These are phyloP conservation scores for Piper longum DNA, from an alignment of 164 flowering plant genomes.

Conservation along the genomic window DNA sequence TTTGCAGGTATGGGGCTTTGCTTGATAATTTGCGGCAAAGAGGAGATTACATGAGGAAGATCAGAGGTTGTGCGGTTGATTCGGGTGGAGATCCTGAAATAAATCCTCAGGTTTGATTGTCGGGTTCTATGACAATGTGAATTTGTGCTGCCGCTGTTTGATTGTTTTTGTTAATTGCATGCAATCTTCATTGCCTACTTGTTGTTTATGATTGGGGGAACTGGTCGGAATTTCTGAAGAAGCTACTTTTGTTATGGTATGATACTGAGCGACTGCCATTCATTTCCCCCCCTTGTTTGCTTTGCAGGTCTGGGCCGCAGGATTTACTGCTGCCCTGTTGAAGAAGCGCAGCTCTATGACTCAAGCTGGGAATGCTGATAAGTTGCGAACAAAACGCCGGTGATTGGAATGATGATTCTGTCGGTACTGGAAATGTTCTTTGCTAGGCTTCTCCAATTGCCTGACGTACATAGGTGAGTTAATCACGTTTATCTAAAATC, in stretches of 20 bases:
- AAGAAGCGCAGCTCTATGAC: conserved; percentile 57
- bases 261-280: too few species aligned
- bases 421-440: conserved; percentile 49
- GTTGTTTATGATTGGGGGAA: too few species aligned
- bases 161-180: not conserved
- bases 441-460: conserved; percentile 36
- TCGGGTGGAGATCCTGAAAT: conserved; percentile 68
- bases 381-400: conserved; percentile 18
- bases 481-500: too few species aligned
- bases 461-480: conserved; percentile 51
- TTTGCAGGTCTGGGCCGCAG: conserved; percentile 93
- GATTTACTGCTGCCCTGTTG: conserved; percentile 75
- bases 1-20: conserved; percentile 65
- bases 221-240: too few species aligned
- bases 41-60: conserved; percentile 40
- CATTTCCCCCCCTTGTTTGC: too few species aligned
- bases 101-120: conserved; percentile 49
- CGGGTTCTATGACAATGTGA: not conserved
- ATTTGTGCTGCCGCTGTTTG: not conserved
- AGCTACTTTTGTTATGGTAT: too few species aligned
- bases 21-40: conserved; percentile 36
- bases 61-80: conserved; percentile 81
- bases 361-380: conserved; percentile 16
- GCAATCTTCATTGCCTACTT: too few species aligned
- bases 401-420: conserved; percentile 38